Conservation (phyloP, 768 basidiomycete genomes). For the Suillus subluteus region DNA sequence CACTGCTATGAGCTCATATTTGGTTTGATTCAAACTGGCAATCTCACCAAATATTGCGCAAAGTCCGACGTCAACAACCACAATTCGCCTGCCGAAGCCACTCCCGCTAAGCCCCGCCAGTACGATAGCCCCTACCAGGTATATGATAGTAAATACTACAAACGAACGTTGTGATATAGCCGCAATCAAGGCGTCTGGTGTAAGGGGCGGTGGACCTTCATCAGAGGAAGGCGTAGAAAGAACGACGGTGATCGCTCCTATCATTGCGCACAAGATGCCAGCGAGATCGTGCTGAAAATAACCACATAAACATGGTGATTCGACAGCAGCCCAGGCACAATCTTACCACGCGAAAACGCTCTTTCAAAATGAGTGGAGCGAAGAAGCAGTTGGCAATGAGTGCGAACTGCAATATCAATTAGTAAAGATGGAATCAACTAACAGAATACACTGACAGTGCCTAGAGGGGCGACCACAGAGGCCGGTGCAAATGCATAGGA, state of each 20-base stretch:
- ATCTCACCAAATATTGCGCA: constrained; percentile 80
- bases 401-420: constrained; percentile 60
- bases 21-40: constrained; percentile 4
- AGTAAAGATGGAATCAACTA: background rate
- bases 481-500: constrained; percentile 91
- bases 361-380: constrained; percentile 81
- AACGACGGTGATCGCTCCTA: constrained; percentile 95
- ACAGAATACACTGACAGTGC: constrained; percentile 67
- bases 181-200: constrained; percentile 63
- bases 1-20: constrained; percentile 7
- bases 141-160: constrained; percentile 71
- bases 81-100: constrained; percentile 61
- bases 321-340: constrained; percentile 16
- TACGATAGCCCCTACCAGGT: constrained; percentile 55
- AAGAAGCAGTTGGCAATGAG: constrained; percentile 96
- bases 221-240: constrained; percentile 75
- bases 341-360: constrained; percentile 77
- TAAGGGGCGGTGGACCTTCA: constrained; percentile 53
- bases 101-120: constrained; percentile 72
- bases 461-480: constrained; percentile 92
- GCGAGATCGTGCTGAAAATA: constrained; percentile 67
- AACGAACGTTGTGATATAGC: constrained; percentile 78
- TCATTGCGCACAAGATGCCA: constrained; percentile 77
- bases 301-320: constrained; percentile 19
- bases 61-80: constrained; percentile 85